A percentile compares a stretch with the other conserved stretches of the same genome.
phyloP scores from a whole-genome alignment of 1,284 basidiomycete species.

The Volvariella surrecta region DNA sequence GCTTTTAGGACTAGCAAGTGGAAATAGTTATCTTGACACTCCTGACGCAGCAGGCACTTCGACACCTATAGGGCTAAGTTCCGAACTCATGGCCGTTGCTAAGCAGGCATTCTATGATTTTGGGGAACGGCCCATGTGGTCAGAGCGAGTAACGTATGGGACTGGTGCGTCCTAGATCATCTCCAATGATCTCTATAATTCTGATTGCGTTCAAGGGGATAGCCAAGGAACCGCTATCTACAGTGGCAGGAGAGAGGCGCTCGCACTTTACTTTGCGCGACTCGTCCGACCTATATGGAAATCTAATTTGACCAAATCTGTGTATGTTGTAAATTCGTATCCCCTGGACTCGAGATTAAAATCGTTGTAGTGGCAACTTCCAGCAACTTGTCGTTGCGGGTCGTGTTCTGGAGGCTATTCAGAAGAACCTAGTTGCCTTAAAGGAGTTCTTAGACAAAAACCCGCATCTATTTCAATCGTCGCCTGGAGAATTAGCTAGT shows the following conservation, averaged over 20 bases:
- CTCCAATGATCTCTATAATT: background rate
- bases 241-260: slow-evolving; percentile 85
- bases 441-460: slow-evolving; percentile 73
- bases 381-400: slow-evolving; percentile 58
- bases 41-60: slow-evolving; percentile 30
- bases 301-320: slow-evolving; percentile 56
- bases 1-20: slow-evolving; percentile 74
- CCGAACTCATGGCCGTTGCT: slow-evolving; percentile 59
- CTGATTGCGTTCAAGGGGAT: slow-evolving; percentile 25
- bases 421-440: slow-evolving; percentile 73
- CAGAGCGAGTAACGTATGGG: slow-evolving; percentile 67
- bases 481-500: slow-evolving; percentile 55
- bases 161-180: slow-evolving; percentile 20
- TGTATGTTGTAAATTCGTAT: slow-evolving; percentile 27
- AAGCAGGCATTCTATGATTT: slow-evolving; percentile 81
- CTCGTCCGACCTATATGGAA: slow-evolving; percentile 87
- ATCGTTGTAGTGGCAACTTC: slow-evolving; percentile 27
- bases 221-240: slow-evolving; percentile 70
- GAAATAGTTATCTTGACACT: slow-evolving; percentile 64
- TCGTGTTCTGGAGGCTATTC: slow-evolving; percentile 53
- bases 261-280: slow-evolving; percentile 83
- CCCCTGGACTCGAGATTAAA: slow-evolving; percentile 8
- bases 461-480: slow-evolving; percentile 72
- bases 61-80: slow-evolving; percentile 38
- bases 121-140: slow-evolving; percentile 74